Evolutionary conservation across 2,329 filamentous ascomycete species (phyloP), one percentile per base, ranked within the genome.

Genomic region (Grosmannia serpens): DNA sequence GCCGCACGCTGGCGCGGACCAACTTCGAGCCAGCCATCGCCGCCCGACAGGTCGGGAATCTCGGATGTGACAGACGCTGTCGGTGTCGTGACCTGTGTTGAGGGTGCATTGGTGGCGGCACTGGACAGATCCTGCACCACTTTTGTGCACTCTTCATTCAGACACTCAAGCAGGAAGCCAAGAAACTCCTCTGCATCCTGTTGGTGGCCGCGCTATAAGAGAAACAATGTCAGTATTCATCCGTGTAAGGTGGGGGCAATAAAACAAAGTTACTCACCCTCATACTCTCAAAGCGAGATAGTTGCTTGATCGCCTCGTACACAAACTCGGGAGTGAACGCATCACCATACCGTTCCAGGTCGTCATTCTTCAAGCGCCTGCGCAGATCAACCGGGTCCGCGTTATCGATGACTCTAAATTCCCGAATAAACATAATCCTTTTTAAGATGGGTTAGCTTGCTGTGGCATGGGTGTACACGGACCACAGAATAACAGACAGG

Each of bases 141-240:
- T 59, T 85, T 80, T 20, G 85, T 83, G 69, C 91, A 96, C 71
- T 99, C 94, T 63, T 97, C 91, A 66, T 96, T 91, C 38, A 99
- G 82, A 53, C 90, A 89, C 67, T 96, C 91, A 4, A 99, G 78
- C 38, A 99, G 77, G 70, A 97, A 95, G 0, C 91, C 92, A 27
- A 99, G 77, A 65, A 99, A 99, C 68, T 99, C 94, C 69, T 99
- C 91, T 1, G 94, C 94, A 74, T 99, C 94, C 76, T 99, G 92
- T 70, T 99, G 94, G 66, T 96, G 92, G 20, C 94, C 94, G 61
- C 91, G 88, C 86, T 56, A 13, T 91, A 63, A 11, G 2, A 5
- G n/a, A 17, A 4, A 38, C 3, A 17, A 5, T 15, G 35, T 44
- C 15, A 44, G 22, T 38, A 41, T 27, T 15, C 22, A 26, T 2